phyloP scores from a whole-genome alignment of 768 basidiomycete genomes.

The Boletus rubroflammeus region DNA sequence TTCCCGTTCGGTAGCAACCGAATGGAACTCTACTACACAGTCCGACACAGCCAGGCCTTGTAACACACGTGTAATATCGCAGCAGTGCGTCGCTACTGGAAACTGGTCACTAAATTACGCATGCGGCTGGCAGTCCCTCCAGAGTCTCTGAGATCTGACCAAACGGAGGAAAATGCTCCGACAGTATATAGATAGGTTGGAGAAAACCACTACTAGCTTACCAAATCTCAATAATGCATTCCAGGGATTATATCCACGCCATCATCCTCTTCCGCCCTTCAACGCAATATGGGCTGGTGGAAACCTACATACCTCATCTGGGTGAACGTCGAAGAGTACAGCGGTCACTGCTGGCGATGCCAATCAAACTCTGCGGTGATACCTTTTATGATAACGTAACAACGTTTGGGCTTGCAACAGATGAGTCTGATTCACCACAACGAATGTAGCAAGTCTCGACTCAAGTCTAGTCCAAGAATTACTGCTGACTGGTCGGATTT shows the following conservation, averaged over 20 bases:
- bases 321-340: background rate
- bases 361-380: background rate
- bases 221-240: background rate
- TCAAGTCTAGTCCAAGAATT: too few species aligned
- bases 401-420: too few species aligned
- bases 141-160: too few species aligned
- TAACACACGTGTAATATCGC: slow-evolving; percentile 9
- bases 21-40: background rate
- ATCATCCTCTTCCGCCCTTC: background rate
- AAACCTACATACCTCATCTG: background rate
- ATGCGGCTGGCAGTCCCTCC: too few species aligned
- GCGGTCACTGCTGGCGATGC: background rate
- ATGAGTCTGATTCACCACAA: too few species aligned
- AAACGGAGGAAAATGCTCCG: background rate
- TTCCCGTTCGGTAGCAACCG: slow-evolving; percentile 21
- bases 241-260: background rate
- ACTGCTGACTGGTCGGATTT: too few species aligned
- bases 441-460: too few species aligned
- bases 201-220: background rate
- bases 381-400: too few species aligned
- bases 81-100: background rate
- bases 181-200: background rate
- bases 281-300: background rate
- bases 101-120: background rate
- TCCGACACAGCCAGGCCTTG: background rate